Conservation (phyloP, 2,329 filamentous ascomycete species). For the Tothia fuscella region DNA sequence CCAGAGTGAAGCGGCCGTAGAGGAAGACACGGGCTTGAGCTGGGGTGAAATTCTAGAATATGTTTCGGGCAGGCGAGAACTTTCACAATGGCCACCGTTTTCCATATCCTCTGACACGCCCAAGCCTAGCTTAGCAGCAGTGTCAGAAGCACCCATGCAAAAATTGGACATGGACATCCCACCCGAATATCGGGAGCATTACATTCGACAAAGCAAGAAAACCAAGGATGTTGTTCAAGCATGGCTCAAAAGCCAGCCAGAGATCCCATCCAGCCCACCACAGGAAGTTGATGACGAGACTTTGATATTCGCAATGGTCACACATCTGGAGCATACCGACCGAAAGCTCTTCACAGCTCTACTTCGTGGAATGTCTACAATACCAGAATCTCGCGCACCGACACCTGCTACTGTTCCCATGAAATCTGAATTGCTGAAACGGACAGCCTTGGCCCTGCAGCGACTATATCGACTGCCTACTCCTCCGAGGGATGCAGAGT, state of each 20-base stretch:
- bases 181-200: conserved; percentile 86
- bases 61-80: conserved; percentile 75
- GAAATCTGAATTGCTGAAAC: conserved; percentile 58
- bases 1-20: conserved; percentile 33
- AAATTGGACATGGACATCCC: conserved; percentile 90
- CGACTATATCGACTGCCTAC: conserved; percentile 66
- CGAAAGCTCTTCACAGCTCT: conserved; percentile 74
- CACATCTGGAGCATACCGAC: conserved; percentile 64
- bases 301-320: conserved; percentile 83
- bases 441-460: conserved; percentile 67
- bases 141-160: conserved; percentile 48
- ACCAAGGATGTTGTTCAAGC: conserved; percentile 82
- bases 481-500: conserved; percentile 72
- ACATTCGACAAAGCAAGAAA: conserved; percentile 82
- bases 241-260: conserved; percentile 74
- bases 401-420: conserved; percentile 48
- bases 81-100: conserved; percentile 84
- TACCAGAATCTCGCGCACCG: conserved; percentile 48
- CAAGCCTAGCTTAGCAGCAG: conserved; percentile 41
- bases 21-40: conserved; percentile 56
- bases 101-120: conserved; percentile 47
- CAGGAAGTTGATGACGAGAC: conserved; percentile 93
- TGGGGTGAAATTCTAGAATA: conserved; percentile 95
- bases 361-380: conserved; percentile 45
- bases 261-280: conserved; percentile 60